These are phyloP conservation scores for Stropharia rugosoannulata DNA, from an alignment of 768 basidiomycete species.

Conservation along the genomic window DNA sequence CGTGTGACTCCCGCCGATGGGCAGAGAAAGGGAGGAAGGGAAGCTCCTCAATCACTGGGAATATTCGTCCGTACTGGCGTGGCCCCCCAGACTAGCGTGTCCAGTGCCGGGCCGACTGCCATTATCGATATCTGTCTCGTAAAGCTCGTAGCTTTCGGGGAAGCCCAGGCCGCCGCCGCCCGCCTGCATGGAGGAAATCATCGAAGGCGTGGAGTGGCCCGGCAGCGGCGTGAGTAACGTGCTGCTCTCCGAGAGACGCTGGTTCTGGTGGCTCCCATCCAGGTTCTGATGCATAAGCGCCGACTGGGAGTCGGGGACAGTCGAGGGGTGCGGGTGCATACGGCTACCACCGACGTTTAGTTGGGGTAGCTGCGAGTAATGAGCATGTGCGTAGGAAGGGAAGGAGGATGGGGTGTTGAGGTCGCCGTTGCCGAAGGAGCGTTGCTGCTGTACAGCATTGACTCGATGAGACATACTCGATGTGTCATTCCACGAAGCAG, in stretches of 20 bases:
- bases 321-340: conserved; percentile 7
- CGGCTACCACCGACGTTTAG: conserved; percentile 17
- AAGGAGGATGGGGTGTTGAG: conserved; percentile 22
- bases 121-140: conserved; percentile 32
- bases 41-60: conserved; percentile 13
- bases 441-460: conserved; percentile 11
- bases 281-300: conserved; percentile 22
- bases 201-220: conserved; percentile 48
- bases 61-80: conserved; percentile 18
- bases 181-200: conserved; percentile 31
- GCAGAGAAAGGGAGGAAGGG: conserved; percentile 4
- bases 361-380: conserved; percentile 30
- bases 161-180: conserved; percentile 17
- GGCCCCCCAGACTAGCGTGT: conserved; percentile 17
- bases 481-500: conserved; percentile 35
- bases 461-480: conserved; percentile 13
- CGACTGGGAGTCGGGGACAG: conserved; percentile 10
- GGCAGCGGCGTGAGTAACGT: conserved; percentile 72
- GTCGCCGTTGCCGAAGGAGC: conserved; percentile 8
- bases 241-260: conserved; percentile 59
- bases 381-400: conserved; percentile 23
- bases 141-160: conserved; percentile 34
- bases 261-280: conserved; percentile 25
- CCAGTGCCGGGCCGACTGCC: conserved; percentile 18
- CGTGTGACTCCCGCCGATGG: conserved; percentile 3